Conservation (phyloP, 148 eudicot genomes). For the Rheum nobile region DNA sequence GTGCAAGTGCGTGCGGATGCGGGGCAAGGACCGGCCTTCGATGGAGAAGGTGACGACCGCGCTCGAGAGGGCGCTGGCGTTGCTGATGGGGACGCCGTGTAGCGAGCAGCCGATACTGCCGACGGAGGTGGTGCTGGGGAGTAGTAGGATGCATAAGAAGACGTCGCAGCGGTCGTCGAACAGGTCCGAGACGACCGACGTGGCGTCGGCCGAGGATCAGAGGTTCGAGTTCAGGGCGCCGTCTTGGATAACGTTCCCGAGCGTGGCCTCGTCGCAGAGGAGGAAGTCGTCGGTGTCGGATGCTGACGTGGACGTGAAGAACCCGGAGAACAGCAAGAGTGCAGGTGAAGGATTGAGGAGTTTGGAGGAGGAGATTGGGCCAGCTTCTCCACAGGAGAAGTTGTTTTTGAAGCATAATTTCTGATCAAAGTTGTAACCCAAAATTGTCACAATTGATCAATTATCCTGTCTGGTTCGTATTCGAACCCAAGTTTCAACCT, state of each 20-base stretch:
- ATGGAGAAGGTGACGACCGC: conserved; percentile 95
- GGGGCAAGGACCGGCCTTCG: conserved; percentile 88
- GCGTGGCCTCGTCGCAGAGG: conserved; percentile 86
- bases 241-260: conserved; percentile 93
- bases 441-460: not conserved
- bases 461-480: too few relatives aligned
- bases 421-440: conserved; percentile 14
- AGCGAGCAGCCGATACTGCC: conserved; percentile 92
- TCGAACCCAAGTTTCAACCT: too few relatives aligned
- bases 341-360: conserved; percentile 51
- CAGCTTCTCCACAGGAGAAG: conserved; percentile 81
- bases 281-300: conserved; percentile 84
- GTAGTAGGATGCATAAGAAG: conserved; percentile 88
- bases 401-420: conserved; percentile 87
- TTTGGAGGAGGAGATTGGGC: conserved; percentile 90
- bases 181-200: conserved; percentile 64
- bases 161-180: conserved; percentile 71
- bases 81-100: conserved; percentile 79
- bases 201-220: conserved; percentile 57
- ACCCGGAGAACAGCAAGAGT: conserved; percentile 19
- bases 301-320: conserved; percentile 53
- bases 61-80: conserved; percentile 68
- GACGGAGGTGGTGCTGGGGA: conserved; percentile 83
- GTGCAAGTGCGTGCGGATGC: conserved; percentile 77
- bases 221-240: conserved; percentile 83